A percentile compares a stretch with the other conserved stretches of the same genome.
phyloP scores from a whole-genome alignment of 768 basidiomycete genomes.

The Rhodocollybia butyracea region DNA sequence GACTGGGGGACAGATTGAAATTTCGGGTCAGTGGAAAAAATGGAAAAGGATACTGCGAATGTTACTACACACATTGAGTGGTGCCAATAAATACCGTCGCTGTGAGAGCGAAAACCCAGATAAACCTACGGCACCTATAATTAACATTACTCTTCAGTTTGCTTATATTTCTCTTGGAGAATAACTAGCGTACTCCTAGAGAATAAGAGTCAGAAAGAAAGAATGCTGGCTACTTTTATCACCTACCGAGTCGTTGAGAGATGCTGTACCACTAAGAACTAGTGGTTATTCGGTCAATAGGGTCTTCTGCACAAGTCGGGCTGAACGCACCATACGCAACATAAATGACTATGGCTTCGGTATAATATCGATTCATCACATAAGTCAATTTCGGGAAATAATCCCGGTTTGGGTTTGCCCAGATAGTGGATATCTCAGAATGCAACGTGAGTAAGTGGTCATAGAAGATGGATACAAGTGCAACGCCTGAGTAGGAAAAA shows the following conservation, averaged over 20 bases:
- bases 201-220: too few species aligned
- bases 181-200: too few species aligned
- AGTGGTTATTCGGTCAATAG: not conserved
- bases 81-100: slow-evolving; percentile 2
- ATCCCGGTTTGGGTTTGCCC: not conserved
- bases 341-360: not conserved
- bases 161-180: too few species aligned
- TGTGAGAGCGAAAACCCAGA: slow-evolving; percentile 7
- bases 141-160: too few species aligned
- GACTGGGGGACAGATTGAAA: not conserved
- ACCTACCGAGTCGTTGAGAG: not conserved
- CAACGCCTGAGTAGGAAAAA: not conserved
- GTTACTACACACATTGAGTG: slow-evolving; percentile 10
- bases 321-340: not conserved
- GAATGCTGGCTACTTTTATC: not conserved
- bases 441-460: slow-evolving; percentile 3
- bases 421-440: not conserved
- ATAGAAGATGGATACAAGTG: not conserved
- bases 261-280: not conserved
- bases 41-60: not conserved
- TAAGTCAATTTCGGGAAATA: slow-evolving; percentile 1
- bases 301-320: not conserved
- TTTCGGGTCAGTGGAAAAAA: not conserved
- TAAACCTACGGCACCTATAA: slow-evolving; percentile 8
- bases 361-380: not conserved